Evolutionary conservation across 2,329 filamentous ascomycete genomes (phyloP).

Genomic region (Fusarium illudens): DNA sequence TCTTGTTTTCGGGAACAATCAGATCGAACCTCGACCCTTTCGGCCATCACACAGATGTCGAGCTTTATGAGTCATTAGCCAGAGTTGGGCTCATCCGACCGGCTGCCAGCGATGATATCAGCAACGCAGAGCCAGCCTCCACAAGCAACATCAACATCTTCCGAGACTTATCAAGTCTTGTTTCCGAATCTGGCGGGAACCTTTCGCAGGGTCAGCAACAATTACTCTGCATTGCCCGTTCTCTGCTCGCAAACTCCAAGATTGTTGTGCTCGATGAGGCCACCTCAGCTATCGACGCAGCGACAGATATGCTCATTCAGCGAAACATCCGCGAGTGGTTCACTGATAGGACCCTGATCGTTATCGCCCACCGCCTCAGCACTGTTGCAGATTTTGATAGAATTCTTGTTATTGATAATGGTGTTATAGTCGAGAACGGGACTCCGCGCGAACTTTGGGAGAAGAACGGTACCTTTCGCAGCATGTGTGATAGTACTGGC

Average conservation of each 20-base stretch:
- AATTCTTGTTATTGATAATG: constrained; percentile 74
- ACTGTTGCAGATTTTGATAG: constrained; percentile 79
- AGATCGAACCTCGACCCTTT: constrained; percentile 81
- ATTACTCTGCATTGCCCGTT: constrained; percentile 75
- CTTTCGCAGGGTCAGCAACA: constrained; percentile 79
- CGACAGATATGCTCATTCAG: constrained; percentile 76
- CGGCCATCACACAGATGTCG: constrained; percentile 70
- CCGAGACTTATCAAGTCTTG: constrained; percentile 63
- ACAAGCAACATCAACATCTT: constrained; percentile 69
- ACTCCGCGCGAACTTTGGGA: constrained; percentile 68
- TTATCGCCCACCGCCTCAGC: constrained; percentile 77
- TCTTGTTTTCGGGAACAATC: constrained; percentile 80
- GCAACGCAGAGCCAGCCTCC: constrained; percentile 44
- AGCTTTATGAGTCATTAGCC: constrained; percentile 72
- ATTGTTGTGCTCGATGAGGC: constrained; percentile 84
- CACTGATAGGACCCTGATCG: constrained; percentile 71
- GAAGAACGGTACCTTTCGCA: constrained; percentile 61
- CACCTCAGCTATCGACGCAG: constrained; percentile 78
- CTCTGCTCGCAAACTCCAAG: constrained; percentile 73
- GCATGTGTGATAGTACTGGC: constrained; percentile 67
- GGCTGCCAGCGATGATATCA: constrained; percentile 10
- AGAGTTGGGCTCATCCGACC: constrained; percentile 70
- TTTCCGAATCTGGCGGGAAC: constrained; percentile 76
- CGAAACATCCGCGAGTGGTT: constrained; percentile 75
- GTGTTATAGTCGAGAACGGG: constrained; percentile 72